Evolutionary conservation across 2,329 filamentous ascomycete species (phyloP).

Genomic region (Epichloe hybrida): DNA sequence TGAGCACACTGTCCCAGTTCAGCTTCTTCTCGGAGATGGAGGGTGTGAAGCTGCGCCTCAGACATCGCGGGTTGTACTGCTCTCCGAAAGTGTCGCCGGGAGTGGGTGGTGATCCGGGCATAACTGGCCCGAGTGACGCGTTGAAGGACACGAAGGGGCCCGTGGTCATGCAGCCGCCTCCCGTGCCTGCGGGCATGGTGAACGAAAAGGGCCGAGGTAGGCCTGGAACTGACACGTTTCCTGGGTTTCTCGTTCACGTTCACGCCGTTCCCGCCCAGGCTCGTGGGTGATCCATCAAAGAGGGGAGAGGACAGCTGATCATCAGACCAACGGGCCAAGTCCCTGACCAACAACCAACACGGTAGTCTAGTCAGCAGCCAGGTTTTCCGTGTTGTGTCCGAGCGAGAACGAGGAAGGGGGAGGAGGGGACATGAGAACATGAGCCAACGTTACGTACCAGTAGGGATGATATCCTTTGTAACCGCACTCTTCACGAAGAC

Average conservation of each 20-base stretch:
- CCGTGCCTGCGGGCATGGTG: neutral
- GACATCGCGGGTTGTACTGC: slow-evolving; percentile 5
- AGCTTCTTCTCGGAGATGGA: neutral
- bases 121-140: slow-evolving; percentile 2
- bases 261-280: slow-evolving; percentile 1
- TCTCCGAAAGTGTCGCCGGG: neutral
- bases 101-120: neutral
- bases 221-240: neutral
- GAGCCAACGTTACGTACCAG: neutral
- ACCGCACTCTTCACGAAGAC: slow-evolving; percentile 27
- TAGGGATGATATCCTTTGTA: slow-evolving; percentile 15
- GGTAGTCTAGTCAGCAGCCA: no score
- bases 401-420: neutral
- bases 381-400: no score
- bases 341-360: neutral
- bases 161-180: slow-evolving; percentile 4
- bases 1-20: neutral
- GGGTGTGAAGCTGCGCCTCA: slow-evolving; percentile 3
- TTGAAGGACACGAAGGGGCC: slow-evolving; percentile 1
- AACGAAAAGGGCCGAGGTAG: neutral
- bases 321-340: slow-evolving; percentile 1
- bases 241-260: neutral
- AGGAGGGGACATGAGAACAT: no score
- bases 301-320: slow-evolving; percentile 2
- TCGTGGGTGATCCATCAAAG: slow-evolving; percentile 2